Evolutionary conservation across 768 basidiomycete genomes (phyloP).

Genomic region (Tubosaeta sp.): DNA sequence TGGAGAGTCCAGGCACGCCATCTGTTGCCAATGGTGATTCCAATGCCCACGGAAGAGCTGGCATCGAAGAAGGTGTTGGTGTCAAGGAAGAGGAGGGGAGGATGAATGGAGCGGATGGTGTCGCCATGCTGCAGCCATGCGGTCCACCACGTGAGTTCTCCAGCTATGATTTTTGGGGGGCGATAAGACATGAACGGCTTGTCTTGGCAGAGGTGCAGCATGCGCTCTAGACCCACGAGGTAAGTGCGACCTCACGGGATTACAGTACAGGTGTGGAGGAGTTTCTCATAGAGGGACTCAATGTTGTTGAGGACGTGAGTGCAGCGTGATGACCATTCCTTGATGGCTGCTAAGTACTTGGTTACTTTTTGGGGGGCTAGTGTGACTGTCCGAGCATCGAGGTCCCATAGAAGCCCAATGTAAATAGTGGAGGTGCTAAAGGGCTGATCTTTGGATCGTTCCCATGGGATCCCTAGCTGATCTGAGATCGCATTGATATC

Average conservation of each 20-base stretch:
- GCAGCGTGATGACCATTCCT: neutral
- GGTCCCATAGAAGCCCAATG: slow-evolving; percentile 36
- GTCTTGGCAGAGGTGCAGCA: slow-evolving; percentile 28
- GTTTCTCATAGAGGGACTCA: slow-evolving; percentile 1
- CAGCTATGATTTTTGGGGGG: neutral
- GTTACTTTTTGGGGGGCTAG: neutral
- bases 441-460: slow-evolving; percentile 9
- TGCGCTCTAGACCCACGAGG: slow-evolving; percentile 20
- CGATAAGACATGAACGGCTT: slow-evolving; percentile 29
- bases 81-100: neutral
- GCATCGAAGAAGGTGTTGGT: slow-evolving; percentile 36
- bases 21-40: slow-evolving; percentile 24
- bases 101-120: neutral
- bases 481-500: slow-evolving; percentile 4
- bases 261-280: slow-evolving; percentile 26
- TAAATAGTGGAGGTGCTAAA: slow-evolving; percentile 5
- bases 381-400: neutral
- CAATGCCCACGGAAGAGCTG: slow-evolving; percentile 34
- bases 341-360: neutral
- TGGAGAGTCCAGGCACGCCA: slow-evolving; percentile 35
- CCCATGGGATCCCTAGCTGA: slow-evolving; percentile 10
- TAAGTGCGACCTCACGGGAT: slow-evolving; percentile 25
- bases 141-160: slow-evolving; percentile 35
- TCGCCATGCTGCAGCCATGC: neutral
- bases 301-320: neutral